Evolutionary conservation across 108 stramenopile genomes (phyloP).

Genomic region (Thalassiosira profunda): DNA sequence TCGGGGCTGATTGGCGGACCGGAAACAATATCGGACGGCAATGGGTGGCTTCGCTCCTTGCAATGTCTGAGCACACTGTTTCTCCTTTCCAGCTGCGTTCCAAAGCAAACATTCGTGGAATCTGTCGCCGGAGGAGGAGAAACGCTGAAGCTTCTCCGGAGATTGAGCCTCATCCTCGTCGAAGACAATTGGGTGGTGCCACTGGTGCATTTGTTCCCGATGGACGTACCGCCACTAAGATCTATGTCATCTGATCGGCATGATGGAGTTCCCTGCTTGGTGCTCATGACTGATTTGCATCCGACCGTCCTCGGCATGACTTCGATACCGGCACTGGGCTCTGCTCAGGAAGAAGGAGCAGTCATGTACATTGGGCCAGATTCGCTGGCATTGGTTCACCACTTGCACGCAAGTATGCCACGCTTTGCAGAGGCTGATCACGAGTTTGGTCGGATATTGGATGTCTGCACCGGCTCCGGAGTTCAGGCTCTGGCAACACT

Average conservation of each 20-base stretch:
- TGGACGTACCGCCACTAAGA: constrained; percentile 32
- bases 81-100: constrained; percentile 52
- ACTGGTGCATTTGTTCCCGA: constrained; percentile 67
- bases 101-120: constrained; percentile 24
- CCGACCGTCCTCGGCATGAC: constrained; percentile 68
- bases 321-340: constrained; percentile 16
- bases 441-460: constrained; percentile 44
- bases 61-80: constrained; percentile 50
- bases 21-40: background rate
- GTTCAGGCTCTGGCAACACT: constrained; percentile 70
- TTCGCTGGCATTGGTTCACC: constrained; percentile 77
- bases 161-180: constrained; percentile 60
- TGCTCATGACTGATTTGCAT: constrained; percentile 81
- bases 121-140: constrained; percentile 43
- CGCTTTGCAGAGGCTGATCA: background rate
- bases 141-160: constrained; percentile 41
- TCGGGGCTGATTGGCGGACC: background rate
- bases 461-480: constrained; percentile 78
- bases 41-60: constrained; percentile 27
- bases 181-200: constrained; percentile 56
- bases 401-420: constrained; percentile 48
- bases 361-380: constrained; percentile 93
- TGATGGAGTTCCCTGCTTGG: too few species aligned
- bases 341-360: constrained; percentile 36
- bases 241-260: background rate